These are phyloP conservation scores for Boletales sp. DNA, from an alignment of 768 basidiomycete species.

Conservation along the genomic window DNA sequence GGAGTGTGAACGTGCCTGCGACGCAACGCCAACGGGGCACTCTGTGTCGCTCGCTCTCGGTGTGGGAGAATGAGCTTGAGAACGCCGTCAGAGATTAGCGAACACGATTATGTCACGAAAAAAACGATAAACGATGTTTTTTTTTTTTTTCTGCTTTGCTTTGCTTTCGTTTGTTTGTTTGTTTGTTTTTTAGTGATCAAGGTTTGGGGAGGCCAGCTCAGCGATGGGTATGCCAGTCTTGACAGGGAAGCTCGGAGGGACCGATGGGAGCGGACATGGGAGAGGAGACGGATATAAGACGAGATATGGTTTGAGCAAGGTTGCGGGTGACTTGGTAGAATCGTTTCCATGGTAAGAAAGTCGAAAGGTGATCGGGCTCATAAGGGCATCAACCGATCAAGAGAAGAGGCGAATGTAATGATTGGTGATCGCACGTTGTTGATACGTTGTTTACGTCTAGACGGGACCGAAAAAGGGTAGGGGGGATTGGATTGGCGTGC, in stretches of 20 bases:
- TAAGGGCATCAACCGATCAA: constrained; percentile 18
- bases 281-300: too few relatives aligned
- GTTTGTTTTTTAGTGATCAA: too few relatives aligned
- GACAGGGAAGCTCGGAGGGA: background rate
- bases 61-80: constrained; percentile 25
- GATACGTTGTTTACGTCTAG: constrained; percentile 24
- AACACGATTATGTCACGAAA: constrained; percentile 24
- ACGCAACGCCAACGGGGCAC: constrained; percentile 14
- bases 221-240: too few relatives aligned
- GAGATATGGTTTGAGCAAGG: too few relatives aligned
- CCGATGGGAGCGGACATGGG: background rate
- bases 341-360: constrained; percentile 30
- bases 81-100: constrained; percentile 25
- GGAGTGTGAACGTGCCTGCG: constrained; percentile 30
- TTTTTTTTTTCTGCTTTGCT: too few relatives aligned
- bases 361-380: constrained; percentile 18
- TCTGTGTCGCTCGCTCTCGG: background rate
- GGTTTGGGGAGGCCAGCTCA: too few relatives aligned
- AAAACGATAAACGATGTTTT: background rate
- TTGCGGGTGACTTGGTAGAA: too few relatives aligned
- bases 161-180: too few relatives aligned
- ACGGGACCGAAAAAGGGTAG: constrained; percentile 33
- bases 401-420: constrained; percentile 1
- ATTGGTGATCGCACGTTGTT: constrained; percentile 27
- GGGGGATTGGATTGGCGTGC: constrained; percentile 20